These are phyloP conservation scores for Xerocomus brunneocitrinus DNA, from an alignment of 768 basidiomycete species.

Conservation along the genomic window DNA sequence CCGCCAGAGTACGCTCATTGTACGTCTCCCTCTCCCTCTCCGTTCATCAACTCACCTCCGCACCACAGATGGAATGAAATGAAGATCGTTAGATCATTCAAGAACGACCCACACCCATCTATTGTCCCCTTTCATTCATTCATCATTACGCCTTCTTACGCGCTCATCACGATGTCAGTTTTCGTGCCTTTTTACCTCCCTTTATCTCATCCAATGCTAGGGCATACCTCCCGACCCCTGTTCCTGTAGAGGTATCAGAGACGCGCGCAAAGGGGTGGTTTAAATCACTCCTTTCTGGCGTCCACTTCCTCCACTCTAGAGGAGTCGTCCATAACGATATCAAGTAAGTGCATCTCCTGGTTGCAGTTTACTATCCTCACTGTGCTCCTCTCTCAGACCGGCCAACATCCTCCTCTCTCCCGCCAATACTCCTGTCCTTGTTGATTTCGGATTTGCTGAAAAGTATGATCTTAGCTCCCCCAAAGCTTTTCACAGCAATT, in stretches of 20 bases:
- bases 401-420: constrained; percentile 87
- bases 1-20: constrained; percentile 86
- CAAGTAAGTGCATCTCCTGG: constrained; percentile 53
- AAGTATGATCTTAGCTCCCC: constrained; percentile 62
- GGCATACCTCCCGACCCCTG: constrained; percentile 79
- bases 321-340: constrained; percentile 93
- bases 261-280: constrained; percentile 77
- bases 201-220: constrained; percentile 37
- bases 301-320: constrained; percentile 77
- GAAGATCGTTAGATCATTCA: constrained; percentile 88
- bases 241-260: constrained; percentile 88
- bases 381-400: constrained; percentile 46
- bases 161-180: constrained; percentile 86
- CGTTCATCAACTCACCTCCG: neutral
- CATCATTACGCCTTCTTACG: constrained; percentile 87
- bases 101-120: constrained; percentile 82
- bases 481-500: constrained; percentile 74
- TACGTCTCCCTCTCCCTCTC: constrained; percentile 35
- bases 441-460: constrained; percentile 97
- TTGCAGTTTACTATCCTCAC: neutral
- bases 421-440: constrained; percentile 77
- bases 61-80: constrained; percentile 89
- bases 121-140: constrained; percentile 93
- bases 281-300: constrained; percentile 70
- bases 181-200: constrained; percentile 2